phyloP scores from a whole-genome alignment of 495 filamentous ascomycete genomes.

The Aspergillus mulundensis region DNA sequence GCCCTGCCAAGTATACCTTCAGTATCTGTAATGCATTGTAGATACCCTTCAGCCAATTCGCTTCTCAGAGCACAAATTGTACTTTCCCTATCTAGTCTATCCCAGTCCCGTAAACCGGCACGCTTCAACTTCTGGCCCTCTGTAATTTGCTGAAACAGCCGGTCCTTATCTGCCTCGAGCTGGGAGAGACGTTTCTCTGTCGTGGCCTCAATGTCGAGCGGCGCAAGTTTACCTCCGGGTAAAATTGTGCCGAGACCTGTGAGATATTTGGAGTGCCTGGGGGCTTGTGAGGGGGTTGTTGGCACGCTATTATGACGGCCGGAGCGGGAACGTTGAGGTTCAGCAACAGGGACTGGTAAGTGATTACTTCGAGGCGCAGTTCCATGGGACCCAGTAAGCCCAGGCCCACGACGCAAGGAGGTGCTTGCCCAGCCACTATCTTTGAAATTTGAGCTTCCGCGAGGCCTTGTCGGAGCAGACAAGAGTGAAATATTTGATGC shows the following conservation, averaged over 20 bases:
- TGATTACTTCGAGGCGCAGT: conserved; percentile 42
- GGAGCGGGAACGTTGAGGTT: conserved; percentile 34
- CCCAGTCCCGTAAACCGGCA: conserved; percentile 54
- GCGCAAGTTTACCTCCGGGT: conserved; percentile 45
- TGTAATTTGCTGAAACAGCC: conserved; percentile 50
- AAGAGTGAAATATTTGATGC: conserved; percentile 46
- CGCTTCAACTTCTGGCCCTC: conserved; percentile 53
- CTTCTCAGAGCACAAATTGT: conserved; percentile 55
- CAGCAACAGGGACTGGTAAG: conserved; percentile 23
- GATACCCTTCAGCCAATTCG: conserved; percentile 58
- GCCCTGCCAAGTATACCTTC: conserved; percentile 44
- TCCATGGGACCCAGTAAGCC: conserved; percentile 25
- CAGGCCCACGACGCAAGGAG: conserved; percentile 37
- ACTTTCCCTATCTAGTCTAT: conserved; percentile 53
- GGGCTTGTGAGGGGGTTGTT: conserved; percentile 44
- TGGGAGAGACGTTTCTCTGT: conserved; percentile 46
- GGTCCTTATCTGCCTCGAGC: conserved; percentile 53
- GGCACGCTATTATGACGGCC: conserved; percentile 47
- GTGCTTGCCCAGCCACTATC: conserved; percentile 34
- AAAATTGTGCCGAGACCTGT: conserved; percentile 47
- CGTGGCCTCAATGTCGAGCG: conserved; percentile 33
- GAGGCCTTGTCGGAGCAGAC: conserved; percentile 58
- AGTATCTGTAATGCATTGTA: conserved; percentile 53
- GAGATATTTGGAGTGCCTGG: conserved; percentile 50
- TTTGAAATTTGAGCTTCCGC: conserved; percentile 41